These are phyloP conservation scores for Luzula sylvatica DNA, from an alignment of 176 grass and related monocot species.

Conservation along the genomic window DNA sequence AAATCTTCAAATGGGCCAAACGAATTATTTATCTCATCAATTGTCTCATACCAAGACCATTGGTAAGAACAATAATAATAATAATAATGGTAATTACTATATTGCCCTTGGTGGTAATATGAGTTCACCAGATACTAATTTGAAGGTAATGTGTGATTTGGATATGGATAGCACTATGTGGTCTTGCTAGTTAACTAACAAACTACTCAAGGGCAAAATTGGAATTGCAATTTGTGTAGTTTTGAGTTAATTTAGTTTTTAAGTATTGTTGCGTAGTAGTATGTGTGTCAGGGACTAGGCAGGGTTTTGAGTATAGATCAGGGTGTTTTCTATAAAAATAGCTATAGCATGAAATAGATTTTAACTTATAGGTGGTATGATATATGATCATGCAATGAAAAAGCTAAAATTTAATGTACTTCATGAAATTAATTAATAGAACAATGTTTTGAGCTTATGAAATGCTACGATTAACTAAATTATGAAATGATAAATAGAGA, in stretches of 20 bases:
- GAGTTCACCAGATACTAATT: conserved; percentile 10
- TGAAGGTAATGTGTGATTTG: conserved; percentile 17
- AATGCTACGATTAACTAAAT: conserved; percentile 64
- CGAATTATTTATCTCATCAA: conserved; percentile 37
- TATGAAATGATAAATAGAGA: conserved; percentile 79
- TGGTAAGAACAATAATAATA: background rate
- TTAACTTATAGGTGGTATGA: too few relatives aligned
- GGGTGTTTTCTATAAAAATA: too few relatives aligned
- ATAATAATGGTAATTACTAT: conserved; percentile 5
- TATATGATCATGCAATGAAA: too few relatives aligned
- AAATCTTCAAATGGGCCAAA: conserved; percentile 42
- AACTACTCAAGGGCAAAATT: conserved; percentile 4
- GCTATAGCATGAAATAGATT: too few relatives aligned
- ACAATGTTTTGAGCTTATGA: conserved; percentile 15
- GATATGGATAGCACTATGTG: conserved; percentile 20
- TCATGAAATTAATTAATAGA: background rate
- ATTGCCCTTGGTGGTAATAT: conserved; percentile 10
- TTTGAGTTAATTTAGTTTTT: too few relatives aligned
- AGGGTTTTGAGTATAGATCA: too few relatives aligned
- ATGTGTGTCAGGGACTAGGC: too few relatives aligned
- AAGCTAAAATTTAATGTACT: too few relatives aligned
- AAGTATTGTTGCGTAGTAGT: too few relatives aligned
- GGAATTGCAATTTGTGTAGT: conserved; percentile 1
- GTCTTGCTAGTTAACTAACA: conserved; percentile 21
- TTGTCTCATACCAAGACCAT: conserved; percentile 4